A percentile compares a stretch with the other conserved stretches of the same genome.
Evolutionary conservation across 2,329 filamentous ascomycete genomes (phyloP).

Genomic region (Coleophoma crateriformis): DNA sequence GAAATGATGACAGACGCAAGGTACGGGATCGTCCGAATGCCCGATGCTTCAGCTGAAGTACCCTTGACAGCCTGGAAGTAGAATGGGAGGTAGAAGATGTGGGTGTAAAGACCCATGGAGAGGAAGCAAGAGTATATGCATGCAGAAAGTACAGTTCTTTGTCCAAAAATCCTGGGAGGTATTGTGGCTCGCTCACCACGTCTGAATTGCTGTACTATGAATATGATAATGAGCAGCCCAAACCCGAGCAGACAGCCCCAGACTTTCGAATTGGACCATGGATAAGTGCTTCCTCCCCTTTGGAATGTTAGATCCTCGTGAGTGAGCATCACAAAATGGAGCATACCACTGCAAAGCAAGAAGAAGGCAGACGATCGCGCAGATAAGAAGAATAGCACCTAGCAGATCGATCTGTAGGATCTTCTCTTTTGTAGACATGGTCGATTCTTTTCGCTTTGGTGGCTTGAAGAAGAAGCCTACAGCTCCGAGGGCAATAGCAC

Average conservation of each 20-base stretch:
- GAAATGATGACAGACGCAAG: slow-evolving; percentile 37
- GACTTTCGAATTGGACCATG: slow-evolving; percentile 37
- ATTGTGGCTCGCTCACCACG: slow-evolving; percentile 45
- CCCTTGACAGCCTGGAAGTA: slow-evolving; percentile 45
- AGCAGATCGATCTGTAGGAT: slow-evolving; percentile 42
- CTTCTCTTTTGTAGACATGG: slow-evolving; percentile 27
- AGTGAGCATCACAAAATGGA: not conserved
- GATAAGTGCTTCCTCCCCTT: slow-evolving; percentile 35
- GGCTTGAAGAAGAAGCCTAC: slow-evolving; percentile 38
- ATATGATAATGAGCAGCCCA: slow-evolving; percentile 27
- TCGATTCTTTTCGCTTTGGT: slow-evolving; percentile 24
- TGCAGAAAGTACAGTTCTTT: slow-evolving; percentile 30
- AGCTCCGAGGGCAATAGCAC: slow-evolving; percentile 30
- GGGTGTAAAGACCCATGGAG: slow-evolving; percentile 38
- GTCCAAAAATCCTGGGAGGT: slow-evolving; percentile 36
- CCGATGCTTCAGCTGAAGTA: slow-evolving; percentile 30
- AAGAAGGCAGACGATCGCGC: slow-evolving; percentile 35
- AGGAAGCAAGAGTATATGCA: slow-evolving; percentile 27
- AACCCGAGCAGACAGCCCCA: slow-evolving; percentile 38
- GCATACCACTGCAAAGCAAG: slow-evolving; percentile 38
- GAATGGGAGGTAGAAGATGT: slow-evolving; percentile 44
- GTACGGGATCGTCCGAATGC: slow-evolving; percentile 35
- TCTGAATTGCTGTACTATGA: slow-evolving; percentile 32
- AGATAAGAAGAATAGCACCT: slow-evolving; percentile 40
- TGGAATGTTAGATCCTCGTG: too few species aligned